Evolutionary conservation across 257 asterid genomes (phyloP).

Genomic region (Nicotiana attenuata): DNA sequence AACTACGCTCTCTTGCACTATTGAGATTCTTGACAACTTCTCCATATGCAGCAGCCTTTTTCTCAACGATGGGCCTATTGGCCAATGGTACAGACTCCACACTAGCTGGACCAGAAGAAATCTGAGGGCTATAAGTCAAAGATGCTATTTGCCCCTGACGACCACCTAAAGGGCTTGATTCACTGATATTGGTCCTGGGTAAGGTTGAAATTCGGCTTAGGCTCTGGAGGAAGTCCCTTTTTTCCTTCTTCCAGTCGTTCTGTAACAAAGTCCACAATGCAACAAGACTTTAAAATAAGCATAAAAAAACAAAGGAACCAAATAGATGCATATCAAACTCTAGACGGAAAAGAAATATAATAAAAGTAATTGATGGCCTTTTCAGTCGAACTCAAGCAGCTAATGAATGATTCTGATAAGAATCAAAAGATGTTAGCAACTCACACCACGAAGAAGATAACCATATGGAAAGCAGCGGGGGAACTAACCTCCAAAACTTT

Average conservation of each 20-base stretch:
- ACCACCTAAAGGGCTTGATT: conserved; percentile 38
- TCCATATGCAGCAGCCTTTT: conserved; percentile 77
- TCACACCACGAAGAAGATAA: neutral
- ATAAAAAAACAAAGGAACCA: neutral
- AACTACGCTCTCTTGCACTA: conserved; percentile 72
- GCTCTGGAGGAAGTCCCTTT: conserved; percentile 85
- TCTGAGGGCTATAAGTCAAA: conserved; percentile 48
- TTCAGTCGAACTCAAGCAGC: neutral
- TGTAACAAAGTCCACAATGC: conserved; percentile 22
- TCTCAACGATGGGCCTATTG: conserved; percentile 55
- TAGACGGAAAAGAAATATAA: neutral
- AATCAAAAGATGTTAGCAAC: neutral
- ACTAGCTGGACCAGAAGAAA: conserved; percentile 52
- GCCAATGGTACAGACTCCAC: conserved; percentile 54
- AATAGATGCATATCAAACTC: neutral
- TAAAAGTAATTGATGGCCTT: neutral
- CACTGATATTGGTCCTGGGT: conserved; percentile 62
- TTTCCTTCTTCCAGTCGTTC: conserved; percentile 98
- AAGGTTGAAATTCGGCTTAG: conserved; percentile 73
- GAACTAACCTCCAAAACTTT: conserved; percentile 78
- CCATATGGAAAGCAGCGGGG: neutral
- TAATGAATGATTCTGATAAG: neutral
- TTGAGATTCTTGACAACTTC: conserved; percentile 84
- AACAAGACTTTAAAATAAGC: conserved; percentile 5
- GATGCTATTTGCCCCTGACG: conserved; percentile 68